These are phyloP conservation scores for Colletotrichum echinochloae DNA, from an alignment of 2,329 filamentous ascomycete species.

Conservation along the genomic window DNA sequence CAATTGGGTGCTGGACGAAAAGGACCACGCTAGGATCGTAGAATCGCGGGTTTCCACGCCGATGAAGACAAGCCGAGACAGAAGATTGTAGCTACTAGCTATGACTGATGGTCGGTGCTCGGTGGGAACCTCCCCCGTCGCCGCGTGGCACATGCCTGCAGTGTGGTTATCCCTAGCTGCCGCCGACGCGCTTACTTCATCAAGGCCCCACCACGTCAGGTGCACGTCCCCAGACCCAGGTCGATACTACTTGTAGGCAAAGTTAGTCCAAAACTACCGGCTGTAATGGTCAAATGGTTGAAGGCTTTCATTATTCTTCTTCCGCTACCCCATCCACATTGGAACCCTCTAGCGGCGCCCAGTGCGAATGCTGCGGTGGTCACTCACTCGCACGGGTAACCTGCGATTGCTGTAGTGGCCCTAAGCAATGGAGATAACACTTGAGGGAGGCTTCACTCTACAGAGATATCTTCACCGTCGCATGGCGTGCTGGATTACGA, in stretches of 20 bases:
- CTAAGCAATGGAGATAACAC: slow-evolving; percentile 77
- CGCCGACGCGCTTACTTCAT: background rate
- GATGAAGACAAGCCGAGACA: background rate
- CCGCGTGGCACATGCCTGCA: background rate
- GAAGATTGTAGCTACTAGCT: slow-evolving; percentile 1
- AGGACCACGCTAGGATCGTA: background rate
- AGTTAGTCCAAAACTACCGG: slow-evolving; percentile 45
- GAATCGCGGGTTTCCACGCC: background rate
- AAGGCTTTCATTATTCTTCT: slow-evolving; percentile 67
- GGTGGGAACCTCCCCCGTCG: slow-evolving; percentile 7
- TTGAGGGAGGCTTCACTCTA: slow-evolving; percentile 80
- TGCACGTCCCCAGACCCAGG: background rate
- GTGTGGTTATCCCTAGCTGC: background rate
- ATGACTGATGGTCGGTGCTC: slow-evolving; percentile 8
- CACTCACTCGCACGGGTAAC: slow-evolving; percentile 75
- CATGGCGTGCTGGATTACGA: slow-evolving; percentile 78
- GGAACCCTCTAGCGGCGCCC: slow-evolving; percentile 70
- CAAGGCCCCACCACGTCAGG: no score
- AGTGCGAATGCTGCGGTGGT: slow-evolving; percentile 76
- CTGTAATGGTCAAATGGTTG: slow-evolving; percentile 74
- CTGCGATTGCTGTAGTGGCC: slow-evolving; percentile 71
- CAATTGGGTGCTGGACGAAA: background rate
- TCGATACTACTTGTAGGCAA: background rate
- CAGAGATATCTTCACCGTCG: slow-evolving; percentile 78
- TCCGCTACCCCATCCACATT: slow-evolving; percentile 65